A percentile compares a stretch with the other conserved stretches of the same genome.
Conservation (phyloP, 225 moss, liverwort and hornwort genomes). For the Physcomitrellopsis africana region DNA sequence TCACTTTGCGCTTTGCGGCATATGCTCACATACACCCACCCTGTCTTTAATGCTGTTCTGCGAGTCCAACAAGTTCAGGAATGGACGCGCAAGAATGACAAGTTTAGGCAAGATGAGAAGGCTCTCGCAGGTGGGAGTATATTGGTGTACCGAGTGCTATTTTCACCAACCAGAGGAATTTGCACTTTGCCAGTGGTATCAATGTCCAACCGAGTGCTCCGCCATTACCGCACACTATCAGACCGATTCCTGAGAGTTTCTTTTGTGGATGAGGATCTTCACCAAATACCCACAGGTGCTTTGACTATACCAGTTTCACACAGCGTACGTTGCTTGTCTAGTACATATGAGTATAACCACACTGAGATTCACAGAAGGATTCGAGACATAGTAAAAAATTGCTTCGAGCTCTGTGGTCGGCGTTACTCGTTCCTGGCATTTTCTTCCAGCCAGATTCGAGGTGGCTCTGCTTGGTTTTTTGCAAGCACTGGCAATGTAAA, state of each 20-base stretch:
- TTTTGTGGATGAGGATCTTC: conserved; percentile 75
- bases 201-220: conserved; percentile 79
- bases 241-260: conserved; percentile 86
- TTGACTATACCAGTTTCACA: conserved; percentile 64
- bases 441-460: conserved; percentile 74
- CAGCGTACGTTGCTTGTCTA: conserved; percentile 54
- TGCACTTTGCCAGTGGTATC: conserved; percentile 75
- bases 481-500: conserved; percentile 39
- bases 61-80: conserved; percentile 57
- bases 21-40: conserved; percentile 57
- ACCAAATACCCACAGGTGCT: conserved; percentile 40
- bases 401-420: conserved; percentile 72
- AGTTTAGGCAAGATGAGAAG: conserved; percentile 28
- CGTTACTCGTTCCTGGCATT: conserved; percentile 77
- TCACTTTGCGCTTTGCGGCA: conserved; percentile 51
- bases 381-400: conserved; percentile 41
- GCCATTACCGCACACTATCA: conserved; percentile 55
- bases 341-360: conserved; percentile 14
- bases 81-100: conserved; percentile 36
- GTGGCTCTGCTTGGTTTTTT: conserved; percentile 88
- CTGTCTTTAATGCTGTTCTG: conserved; percentile 53
- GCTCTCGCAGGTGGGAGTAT: conserved; percentile 40
- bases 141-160: conserved; percentile 62
- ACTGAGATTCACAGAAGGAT: conserved; percentile 65
- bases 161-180: conserved; percentile 79